phyloP scores from a whole-genome alignment of 2,329 filamentous ascomycete species.

The Fusarium odoratissimum region DNA sequence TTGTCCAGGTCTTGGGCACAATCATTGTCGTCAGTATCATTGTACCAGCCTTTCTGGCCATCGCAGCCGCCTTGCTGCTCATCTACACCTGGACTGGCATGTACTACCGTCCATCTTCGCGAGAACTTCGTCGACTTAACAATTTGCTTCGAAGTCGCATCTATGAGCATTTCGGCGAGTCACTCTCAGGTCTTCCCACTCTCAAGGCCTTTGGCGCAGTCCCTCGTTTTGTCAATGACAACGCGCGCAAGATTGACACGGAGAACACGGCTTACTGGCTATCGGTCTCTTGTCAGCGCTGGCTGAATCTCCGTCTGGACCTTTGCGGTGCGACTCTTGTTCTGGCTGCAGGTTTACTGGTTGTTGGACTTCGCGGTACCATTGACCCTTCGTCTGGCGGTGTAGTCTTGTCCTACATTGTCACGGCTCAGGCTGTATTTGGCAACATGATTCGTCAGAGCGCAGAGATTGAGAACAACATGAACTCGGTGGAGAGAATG shows the following conservation, averaged over 20 bases:
- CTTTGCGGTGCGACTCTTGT: slow-evolving; percentile 17
- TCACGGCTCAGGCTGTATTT: slow-evolving; percentile 61
- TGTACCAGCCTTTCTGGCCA: slow-evolving; percentile 14
- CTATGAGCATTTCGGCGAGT: slow-evolving; percentile 29
- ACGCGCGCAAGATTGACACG: slow-evolving; percentile 15
- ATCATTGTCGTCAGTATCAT: slow-evolving; percentile 28
- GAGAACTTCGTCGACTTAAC: slow-evolving; percentile 18
- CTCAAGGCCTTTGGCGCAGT: slow-evolving; percentile 24
- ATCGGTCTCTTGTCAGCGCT: slow-evolving; percentile 8
- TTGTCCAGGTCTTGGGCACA: slow-evolving; percentile 20
- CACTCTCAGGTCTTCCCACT: slow-evolving; percentile 11
- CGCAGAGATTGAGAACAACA: slow-evolving; percentile 78
- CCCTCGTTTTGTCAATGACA: slow-evolving; percentile 15
- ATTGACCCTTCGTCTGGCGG: slow-evolving; percentile 23
- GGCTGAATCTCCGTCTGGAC: slow-evolving; percentile 22
- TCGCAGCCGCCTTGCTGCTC: slow-evolving; percentile 4
- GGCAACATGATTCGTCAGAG: slow-evolving; percentile 73
- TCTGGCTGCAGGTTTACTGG: neutral
- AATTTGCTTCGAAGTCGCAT: slow-evolving; percentile 30
- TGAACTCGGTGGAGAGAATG: slow-evolving; percentile 94
- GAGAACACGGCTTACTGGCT: slow-evolving; percentile 30
- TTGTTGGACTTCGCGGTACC: slow-evolving; percentile 22
- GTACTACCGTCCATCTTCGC: slow-evolving; percentile 22
- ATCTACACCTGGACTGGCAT: slow-evolving; percentile 23
- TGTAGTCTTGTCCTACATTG: slow-evolving; percentile 24